These are phyloP conservation scores for Carex cristatella DNA, from an alignment of 176 grass and related monocot genomes.

Conservation along the genomic window DNA sequence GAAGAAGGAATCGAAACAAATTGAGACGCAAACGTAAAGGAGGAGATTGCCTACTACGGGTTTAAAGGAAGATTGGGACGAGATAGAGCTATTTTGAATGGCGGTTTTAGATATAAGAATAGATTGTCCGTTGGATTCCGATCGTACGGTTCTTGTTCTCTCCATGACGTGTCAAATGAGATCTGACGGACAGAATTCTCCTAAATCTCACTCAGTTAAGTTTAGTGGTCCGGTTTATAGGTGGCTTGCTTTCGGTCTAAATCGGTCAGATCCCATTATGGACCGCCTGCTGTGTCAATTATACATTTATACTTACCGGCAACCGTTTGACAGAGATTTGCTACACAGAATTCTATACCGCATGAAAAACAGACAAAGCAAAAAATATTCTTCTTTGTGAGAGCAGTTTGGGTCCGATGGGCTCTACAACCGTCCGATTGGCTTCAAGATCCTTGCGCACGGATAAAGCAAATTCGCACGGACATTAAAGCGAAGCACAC, in stretches of 20 bases:
- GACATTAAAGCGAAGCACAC: too few species aligned
- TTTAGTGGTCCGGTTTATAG: not conserved
- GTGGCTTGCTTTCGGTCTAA: not conserved
- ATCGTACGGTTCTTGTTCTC: not conserved
- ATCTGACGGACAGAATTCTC: not conserved
- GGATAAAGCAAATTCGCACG: too few species aligned
- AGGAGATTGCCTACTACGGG: not conserved
- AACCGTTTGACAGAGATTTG: not conserved
- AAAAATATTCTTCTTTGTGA: not conserved
- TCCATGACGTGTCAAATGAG: constrained; percentile 8
- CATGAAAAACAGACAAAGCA: not conserved
- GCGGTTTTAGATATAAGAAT: not conserved
- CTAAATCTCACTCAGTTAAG: not conserved
- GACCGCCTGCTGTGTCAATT: not conserved
- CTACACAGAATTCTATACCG: not conserved
- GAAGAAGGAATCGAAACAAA: not conserved
- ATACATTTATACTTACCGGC: not conserved
- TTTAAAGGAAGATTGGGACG: not conserved
- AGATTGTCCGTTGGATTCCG: not conserved
- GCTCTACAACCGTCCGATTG: too few species aligned
- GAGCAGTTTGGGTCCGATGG: too few species aligned
- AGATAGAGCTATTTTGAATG: not conserved
- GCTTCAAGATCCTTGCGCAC: too few species aligned
- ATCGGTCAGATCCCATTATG: not conserved
- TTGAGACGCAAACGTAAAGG: not conserved